phyloP scores from a whole-genome alignment of 1,139 yeast genomes.

The Zygotorulaspora mrakii region DNA sequence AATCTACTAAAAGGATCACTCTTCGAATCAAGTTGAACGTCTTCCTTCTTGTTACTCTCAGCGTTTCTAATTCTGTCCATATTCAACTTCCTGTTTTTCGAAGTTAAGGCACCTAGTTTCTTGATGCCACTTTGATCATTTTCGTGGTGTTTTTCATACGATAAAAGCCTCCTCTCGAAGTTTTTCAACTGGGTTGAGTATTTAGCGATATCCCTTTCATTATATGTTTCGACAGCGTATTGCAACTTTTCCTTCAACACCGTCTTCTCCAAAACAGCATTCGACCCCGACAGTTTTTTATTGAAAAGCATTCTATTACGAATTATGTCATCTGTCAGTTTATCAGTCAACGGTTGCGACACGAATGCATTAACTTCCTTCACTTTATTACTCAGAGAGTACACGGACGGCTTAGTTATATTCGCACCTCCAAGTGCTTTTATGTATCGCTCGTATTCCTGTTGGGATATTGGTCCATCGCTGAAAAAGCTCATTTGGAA shows the following conservation, averaged over 20 bases:
- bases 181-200: constrained; percentile 35
- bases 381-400: constrained; percentile 63
- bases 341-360: constrained; percentile 62
- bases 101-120: constrained; percentile 39
- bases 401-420: constrained; percentile 55
- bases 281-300: constrained; percentile 58
- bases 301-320: constrained; percentile 63
- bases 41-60: constrained; percentile 58
- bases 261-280: constrained; percentile 74
- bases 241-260: constrained; percentile 68
- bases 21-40: constrained; percentile 44
- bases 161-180: constrained; percentile 51
- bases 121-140: constrained; percentile 37
- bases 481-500: constrained; percentile 76
- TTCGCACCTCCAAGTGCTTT: constrained; percentile 57
- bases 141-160: constrained; percentile 39
- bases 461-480: constrained; percentile 63
- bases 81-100: constrained; percentile 76
- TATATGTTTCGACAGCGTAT: constrained; percentile 68
- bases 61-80: constrained; percentile 75
- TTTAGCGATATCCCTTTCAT: constrained; percentile 48
- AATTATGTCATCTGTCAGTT: constrained; percentile 77
- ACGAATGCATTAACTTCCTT: constrained; percentile 60
- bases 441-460: constrained; percentile 71
- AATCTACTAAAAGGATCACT: constrained; percentile 89